Evolutionary conservation across 2,329 filamentous ascomycete species (phyloP).

Genomic region (Didymella keratinophila): DNA sequence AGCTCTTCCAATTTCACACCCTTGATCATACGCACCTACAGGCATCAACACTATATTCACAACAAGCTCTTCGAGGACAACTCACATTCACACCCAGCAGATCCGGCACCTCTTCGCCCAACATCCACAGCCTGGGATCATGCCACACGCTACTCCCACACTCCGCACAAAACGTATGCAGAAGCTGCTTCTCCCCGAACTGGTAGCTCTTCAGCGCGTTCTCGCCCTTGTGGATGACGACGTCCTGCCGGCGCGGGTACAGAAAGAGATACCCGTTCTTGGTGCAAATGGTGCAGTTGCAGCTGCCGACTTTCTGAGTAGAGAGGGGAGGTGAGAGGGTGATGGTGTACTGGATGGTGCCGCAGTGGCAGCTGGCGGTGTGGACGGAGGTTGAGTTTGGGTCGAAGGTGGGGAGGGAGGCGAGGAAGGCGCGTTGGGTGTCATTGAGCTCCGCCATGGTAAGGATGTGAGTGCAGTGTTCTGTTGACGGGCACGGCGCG

Average conservation of each 20-base stretch:
- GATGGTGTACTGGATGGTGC: slow-evolving; percentile 59
- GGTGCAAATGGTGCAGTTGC: slow-evolving; percentile 63
- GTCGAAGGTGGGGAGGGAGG: slow-evolving; percentile 11
- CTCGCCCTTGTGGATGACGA: slow-evolving; percentile 3
- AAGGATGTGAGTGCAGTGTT: too few relatives aligned
- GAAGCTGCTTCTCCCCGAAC: slow-evolving; percentile 10
- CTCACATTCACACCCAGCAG: slow-evolving; percentile 15
- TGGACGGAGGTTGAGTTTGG: slow-evolving; percentile 2
- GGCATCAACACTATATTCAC: neutral
- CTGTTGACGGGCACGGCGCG: neutral
- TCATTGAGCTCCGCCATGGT: slow-evolving; percentile 2
- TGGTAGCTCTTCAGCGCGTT: slow-evolving; percentile 1
- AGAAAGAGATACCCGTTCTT: slow-evolving; percentile 62
- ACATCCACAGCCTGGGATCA: slow-evolving; percentile 6
- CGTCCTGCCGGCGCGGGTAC: slow-evolving; percentile 26
- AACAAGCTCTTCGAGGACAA: neutral
- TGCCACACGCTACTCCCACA: slow-evolving; percentile 18
- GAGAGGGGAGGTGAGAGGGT: slow-evolving; percentile 60
- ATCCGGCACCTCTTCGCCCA: slow-evolving; percentile 13
- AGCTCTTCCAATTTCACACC: slow-evolving; percentile 8
- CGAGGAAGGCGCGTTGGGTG: slow-evolving; percentile 9
- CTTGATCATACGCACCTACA: slow-evolving; percentile 13
- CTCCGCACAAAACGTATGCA: slow-evolving; percentile 11
- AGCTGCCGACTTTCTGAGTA: slow-evolving; percentile 55
- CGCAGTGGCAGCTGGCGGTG: slow-evolving; percentile 61